Base-by-base conservation (phyloP, 306 rosid species). In the Cucurbita pepo region DNA sequence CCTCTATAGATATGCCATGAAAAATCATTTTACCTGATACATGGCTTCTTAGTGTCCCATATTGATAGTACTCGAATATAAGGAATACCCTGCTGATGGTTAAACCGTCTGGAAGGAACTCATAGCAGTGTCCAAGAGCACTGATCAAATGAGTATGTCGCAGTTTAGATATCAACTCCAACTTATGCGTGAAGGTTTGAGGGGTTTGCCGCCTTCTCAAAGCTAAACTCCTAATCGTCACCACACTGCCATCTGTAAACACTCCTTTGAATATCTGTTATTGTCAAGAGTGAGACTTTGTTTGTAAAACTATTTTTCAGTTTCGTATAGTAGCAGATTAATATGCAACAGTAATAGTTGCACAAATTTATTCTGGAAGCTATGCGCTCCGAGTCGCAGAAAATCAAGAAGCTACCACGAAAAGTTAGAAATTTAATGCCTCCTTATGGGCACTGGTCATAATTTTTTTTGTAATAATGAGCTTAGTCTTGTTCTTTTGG, bases 81-180 rank as follows among this genome's bases (percentile, higher is more conserved):
- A 91, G 81, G 80, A 72, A 86, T 44, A 94, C 73, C 77, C 85
- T 85, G 89, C 80, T 77, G 47, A 89, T 81, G 60, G 83, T 75
- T 43, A 96, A 82, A 69, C 86, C 91, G 60, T 90, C 92, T n/a
- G 80, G 86, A 64, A 70, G 79, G 86, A 81, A 81, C 81, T 94
- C 97, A 69, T 85, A 84, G 79, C 95, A 91, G 84, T 94, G 99
- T n/a, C 99, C 99, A 77, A 94, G 97, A 44, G 91, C 82, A 66
- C 95, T 86, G 77, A 85, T 89, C 84, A 94, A 82, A 79, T 94
- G 92, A 16, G 78, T 77, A 72, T 94, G 96, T 77, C 97, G 85
- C 38, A 94, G 88, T 77, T 87, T 94, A 5, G 97, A 91, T 72
- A 94, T 84, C 85, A 85, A 69, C 82, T 94, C 99, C 80, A 91